Evolutionary conservation across 73 alveolate species (phyloP).

Genomic region (Blepharisma stoltei): DNA sequence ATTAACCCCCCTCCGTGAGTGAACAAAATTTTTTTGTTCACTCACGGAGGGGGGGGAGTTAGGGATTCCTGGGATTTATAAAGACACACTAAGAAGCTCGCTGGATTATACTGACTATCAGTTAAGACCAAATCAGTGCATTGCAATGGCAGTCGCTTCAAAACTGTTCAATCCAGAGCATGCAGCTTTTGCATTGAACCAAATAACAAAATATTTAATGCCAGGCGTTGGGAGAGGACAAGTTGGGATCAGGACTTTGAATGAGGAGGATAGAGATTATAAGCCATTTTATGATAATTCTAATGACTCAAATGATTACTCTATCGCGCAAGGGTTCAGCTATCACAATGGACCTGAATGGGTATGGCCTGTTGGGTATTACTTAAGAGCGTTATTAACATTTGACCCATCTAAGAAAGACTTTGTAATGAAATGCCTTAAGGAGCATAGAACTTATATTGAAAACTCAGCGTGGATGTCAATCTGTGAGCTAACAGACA

Average conservation of each 20-base stretch:
- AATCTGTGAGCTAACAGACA: slow-evolving; percentile 56
- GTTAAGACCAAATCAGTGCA: slow-evolving; percentile 84
- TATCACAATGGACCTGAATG: slow-evolving; percentile 72
- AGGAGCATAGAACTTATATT: slow-evolving; percentile 32
- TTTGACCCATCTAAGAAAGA: slow-evolving; percentile 28
- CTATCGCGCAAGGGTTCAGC: slow-evolving; percentile 55
- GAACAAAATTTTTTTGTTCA: no score
- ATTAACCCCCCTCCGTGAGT: no score
- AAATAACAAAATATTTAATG: slow-evolving; percentile 35
- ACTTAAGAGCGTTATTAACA: slow-evolving; percentile 34
- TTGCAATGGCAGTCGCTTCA: slow-evolving; percentile 94
- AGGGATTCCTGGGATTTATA: slow-evolving; percentile 33
- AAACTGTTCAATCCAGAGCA: slow-evolving; percentile 80
- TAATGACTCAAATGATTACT: slow-evolving; percentile 38
- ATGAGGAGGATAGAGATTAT: slow-evolving; percentile 34
- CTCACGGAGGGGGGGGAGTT: no score
- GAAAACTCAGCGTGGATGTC: slow-evolving; percentile 31
- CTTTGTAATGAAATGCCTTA: slow-evolving; percentile 33
- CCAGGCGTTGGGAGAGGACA: slow-evolving; percentile 24
- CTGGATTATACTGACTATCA: slow-evolving; percentile 79
- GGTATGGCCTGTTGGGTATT: slow-evolving; percentile 61
- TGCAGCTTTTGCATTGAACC: slow-evolving; percentile 69
- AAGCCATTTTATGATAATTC: slow-evolving; percentile 46
- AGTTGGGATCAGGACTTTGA: slow-evolving; percentile 39
- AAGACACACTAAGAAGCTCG: slow-evolving; percentile 67